Base-by-base conservation (phyloP, 1,284 basidiomycete genomes). In the Cronartium ribicola region DNA sequence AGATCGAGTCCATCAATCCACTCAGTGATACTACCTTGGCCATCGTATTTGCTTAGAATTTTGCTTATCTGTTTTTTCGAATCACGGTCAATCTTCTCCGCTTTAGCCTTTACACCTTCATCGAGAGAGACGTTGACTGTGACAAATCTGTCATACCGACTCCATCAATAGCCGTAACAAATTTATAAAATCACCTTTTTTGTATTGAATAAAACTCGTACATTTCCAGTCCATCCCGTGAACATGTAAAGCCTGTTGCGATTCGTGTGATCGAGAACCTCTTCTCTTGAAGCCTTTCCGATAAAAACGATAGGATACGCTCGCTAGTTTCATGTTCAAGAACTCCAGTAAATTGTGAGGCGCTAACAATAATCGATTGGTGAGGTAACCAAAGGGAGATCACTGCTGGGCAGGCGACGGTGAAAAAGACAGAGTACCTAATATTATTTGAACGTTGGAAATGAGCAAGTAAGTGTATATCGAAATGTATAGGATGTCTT, bases 341-440 rank as follows among this genome's bases (percentile, higher is more conserved):
- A 6, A 70, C 68, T 17, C 44, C 43, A 14, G 43, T 63, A 22
- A 70, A 10, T 62, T 63, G 68, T 6, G 60, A 39, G 13, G 59
- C 43, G 14, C 43, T 46, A 36, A 70, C 63, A 14, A 37, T 63
- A 36, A 70, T 37, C n/a, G 68, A 60, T 20, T 70, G 43, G 20
- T 62, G 41, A 37, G 60, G 43, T 10, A 70, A 40, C 68, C 68
- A 70, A 10, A 62, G 55, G 1, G 60, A 63, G 17, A 70, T 62
- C 3, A 70, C 60, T 20, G 61, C 68, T 37, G 68, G 68, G 51
- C 68, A 63, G 4, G 68, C 22, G 5, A 70, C 61, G 8, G 60
- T 63, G 40, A 70, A 63, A 17, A 60, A 61, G 17, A 70, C 44
- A 14, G 44, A 70, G 4, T 60, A 61, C 2, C 68, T 68, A 41